A percentile compares a stretch with the other conserved stretches of the same genome.
These are phyloP conservation scores for Plasmodium gaboni DNA, from an alignment of 169 alveolate species.

Conservation along the genomic window DNA sequence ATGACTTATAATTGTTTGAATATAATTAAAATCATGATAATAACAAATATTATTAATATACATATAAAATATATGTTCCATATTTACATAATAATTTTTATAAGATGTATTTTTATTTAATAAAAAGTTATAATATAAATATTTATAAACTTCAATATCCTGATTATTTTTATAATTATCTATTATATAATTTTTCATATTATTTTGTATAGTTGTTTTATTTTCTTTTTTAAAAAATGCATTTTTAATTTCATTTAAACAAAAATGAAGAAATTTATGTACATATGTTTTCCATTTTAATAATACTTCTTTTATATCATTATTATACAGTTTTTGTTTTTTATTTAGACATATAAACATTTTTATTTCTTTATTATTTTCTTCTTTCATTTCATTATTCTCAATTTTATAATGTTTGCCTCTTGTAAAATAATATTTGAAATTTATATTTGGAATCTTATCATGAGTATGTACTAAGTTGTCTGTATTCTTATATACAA, in stretches of 20 bases:
- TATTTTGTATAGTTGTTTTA: neutral
- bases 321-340: constrained; percentile 11
- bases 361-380: constrained; percentile 35
- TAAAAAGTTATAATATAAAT: constrained; percentile 16
- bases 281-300: constrained; percentile 25
- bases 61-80: constrained; percentile 47
- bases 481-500: constrained; percentile 10
- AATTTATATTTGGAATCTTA: constrained; percentile 9
- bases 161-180: constrained; percentile 3
- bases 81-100: constrained; percentile 56
- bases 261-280: constrained; percentile 22
- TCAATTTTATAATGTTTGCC: constrained; percentile 35
- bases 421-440: constrained; percentile 73
- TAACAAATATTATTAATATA: constrained; percentile 58
- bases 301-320: constrained; percentile 17
- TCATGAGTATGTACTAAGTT: constrained; percentile 32
- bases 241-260: constrained; percentile 61
- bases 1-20: neutral
- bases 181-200: neutral
- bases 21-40: constrained; percentile 43
- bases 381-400: neutral
- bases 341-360: constrained; percentile 74
- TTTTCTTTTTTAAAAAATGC: constrained; percentile 39
- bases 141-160: constrained; percentile 21
- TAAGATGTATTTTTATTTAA: constrained; percentile 18